phyloP scores from a whole-genome alignment of 768 basidiomycete species.

The Pleurotus eryngii region DNA sequence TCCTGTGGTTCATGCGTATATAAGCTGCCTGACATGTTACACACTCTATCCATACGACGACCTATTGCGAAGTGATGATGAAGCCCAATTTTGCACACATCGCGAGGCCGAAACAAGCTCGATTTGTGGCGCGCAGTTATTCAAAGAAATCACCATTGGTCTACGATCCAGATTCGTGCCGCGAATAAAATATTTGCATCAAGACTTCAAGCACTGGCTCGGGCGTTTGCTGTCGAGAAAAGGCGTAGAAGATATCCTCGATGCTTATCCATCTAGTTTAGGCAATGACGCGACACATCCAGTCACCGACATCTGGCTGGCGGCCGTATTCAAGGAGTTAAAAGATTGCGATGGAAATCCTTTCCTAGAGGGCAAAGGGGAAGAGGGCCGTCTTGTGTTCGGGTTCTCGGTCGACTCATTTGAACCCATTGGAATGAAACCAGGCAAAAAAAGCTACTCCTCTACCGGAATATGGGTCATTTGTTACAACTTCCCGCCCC shows the following conservation, averaged over 20 bases:
- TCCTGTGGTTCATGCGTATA: conserved; percentile 15
- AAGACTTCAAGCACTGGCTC: conserved; percentile 22
- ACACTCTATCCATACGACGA: conserved; percentile 13
- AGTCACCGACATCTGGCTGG: not conserved
- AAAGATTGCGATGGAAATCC: not conserved
- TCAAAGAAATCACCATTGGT: conserved; percentile 6
- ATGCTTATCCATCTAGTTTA: conserved; percentile 9
- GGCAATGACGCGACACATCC: not conserved
- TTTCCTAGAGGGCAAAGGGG: not conserved
- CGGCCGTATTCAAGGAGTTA: not conserved
- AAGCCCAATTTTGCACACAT: not conserved
- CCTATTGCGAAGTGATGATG: not conserved
- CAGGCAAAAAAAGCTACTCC: not conserved
- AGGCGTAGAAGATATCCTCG: conserved; percentile 22
- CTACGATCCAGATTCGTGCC: conserved; percentile 7
- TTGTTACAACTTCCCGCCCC: conserved; percentile 2
- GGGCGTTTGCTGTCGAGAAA: conserved; percentile 21
- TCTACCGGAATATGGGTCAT: not conserved
- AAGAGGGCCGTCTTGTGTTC: not conserved
- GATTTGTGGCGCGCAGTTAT: not conserved
- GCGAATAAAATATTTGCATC: conserved; percentile 16
- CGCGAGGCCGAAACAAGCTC: not conserved
- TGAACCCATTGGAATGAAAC: not conserved
- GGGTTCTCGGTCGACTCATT: not conserved
- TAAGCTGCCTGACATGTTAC: conserved; percentile 22